These are phyloP conservation scores for Radiomyces spectabilis DNA, from an alignment of 192 early-diverging fungal genomes.

Conservation along the genomic window DNA sequence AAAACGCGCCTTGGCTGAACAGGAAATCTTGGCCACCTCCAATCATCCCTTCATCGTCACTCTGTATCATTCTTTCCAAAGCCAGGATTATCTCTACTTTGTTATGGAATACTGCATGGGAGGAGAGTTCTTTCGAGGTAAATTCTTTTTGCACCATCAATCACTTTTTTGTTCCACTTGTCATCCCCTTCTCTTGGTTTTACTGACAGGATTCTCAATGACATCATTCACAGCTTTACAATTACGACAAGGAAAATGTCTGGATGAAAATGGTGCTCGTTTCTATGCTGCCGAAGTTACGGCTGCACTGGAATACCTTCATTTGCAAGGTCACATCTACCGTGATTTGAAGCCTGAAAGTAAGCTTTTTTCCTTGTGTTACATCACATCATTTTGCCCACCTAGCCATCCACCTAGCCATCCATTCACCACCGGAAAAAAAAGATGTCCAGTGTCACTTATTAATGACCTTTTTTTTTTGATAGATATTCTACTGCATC, in stretches of 20 bases:
- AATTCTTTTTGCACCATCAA: background rate
- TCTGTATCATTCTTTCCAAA: conserved; percentile 85
- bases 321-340: conserved; percentile 95
- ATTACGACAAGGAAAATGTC: conserved; percentile 78
- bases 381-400: background rate
- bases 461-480: background rate
- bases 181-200: background rate
- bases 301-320: conserved; percentile 91
- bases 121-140: conserved; percentile 81
- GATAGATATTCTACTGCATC: conserved; percentile 82
- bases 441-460: background rate
- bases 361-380: conserved; percentile 27
- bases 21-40: conserved; percentile 66
- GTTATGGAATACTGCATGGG: conserved; percentile 87
- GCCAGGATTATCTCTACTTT: conserved; percentile 77
- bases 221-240: conserved; percentile 58
- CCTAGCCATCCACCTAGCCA: background rate
- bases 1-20: conserved; percentile 94
- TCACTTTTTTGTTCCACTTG: background rate
- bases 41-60: conserved; percentile 91
- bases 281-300: conserved; percentile 99
- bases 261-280: conserved; percentile 84
- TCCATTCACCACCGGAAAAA: too few relatives aligned
- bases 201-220: too few relatives aligned
- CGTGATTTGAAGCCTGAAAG: conserved; percentile 98